phyloP scores from a whole-genome alignment of 495 filamentous ascomycete genomes.

The Annulohypoxylon stygium region DNA sequence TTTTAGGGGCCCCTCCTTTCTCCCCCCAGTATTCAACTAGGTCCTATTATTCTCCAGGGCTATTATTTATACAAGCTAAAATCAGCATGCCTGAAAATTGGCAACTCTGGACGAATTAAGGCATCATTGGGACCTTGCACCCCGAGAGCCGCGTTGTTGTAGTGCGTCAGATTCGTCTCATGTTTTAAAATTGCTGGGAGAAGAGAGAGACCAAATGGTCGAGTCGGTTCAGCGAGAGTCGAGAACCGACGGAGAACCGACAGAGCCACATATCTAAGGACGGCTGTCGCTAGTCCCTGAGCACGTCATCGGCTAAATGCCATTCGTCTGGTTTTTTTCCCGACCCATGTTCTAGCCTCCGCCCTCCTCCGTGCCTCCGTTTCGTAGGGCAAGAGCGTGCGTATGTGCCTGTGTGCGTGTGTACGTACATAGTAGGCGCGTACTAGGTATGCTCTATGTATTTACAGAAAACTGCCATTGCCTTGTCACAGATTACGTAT shows the following conservation, averaged over 20 bases:
- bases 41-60: too few relatives aligned
- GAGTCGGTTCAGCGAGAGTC: slow-evolving; percentile 32
- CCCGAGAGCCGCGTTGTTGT: slow-evolving; percentile 41
- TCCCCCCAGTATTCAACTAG: too few relatives aligned
- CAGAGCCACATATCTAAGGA: slow-evolving; percentile 12
- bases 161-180: slow-evolving; percentile 5
- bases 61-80: background rate
- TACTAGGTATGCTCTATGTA: too few relatives aligned
- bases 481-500: slow-evolving; percentile 34
- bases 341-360: slow-evolving; percentile 33
- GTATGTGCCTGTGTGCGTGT: background rate
- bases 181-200: slow-evolving; percentile 5
- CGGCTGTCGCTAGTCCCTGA: slow-evolving; percentile 52
- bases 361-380: slow-evolving; percentile 11
- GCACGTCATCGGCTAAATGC: slow-evolving; percentile 63
- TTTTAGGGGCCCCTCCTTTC: too few relatives aligned
- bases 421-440: too few relatives aligned
- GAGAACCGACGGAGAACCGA: slow-evolving; percentile 31
- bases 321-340: slow-evolving; percentile 30
- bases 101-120: slow-evolving; percentile 29
- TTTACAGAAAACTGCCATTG: slow-evolving; percentile 9
- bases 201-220: slow-evolving; percentile 2
- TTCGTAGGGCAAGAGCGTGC: slow-evolving; percentile 5
- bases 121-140: slow-evolving; percentile 34
- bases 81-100: background rate